A percentile compares a stretch with the other conserved stretches of the same genome.
Evolutionary conservation across 345 rosid genomes (phyloP).

Genomic region (Citrus inodora): DNA sequence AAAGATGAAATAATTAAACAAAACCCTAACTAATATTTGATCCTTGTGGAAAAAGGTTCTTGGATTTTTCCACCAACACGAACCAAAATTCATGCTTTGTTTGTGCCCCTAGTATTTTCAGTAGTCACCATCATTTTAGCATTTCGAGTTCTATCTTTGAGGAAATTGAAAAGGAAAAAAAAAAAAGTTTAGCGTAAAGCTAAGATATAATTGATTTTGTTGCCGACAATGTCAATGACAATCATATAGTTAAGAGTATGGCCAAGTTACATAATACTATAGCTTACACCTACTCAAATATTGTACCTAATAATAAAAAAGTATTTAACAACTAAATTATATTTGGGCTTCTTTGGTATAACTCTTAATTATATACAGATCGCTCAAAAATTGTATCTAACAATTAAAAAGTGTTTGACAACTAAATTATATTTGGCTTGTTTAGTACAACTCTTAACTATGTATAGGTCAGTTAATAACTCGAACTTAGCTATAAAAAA

Average conservation of each 20-base stretch:
- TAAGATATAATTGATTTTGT: not conserved
- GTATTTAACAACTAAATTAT: no score
- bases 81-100: not conserved
- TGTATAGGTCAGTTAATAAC: no score
- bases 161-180: not conserved
- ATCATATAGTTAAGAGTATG: not conserved
- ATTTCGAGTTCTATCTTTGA: not conserved
- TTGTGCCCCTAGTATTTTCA: not conserved
- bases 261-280: no score
- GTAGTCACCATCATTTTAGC: not conserved
- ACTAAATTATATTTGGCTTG: no score
- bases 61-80: not conserved
- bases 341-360: no score
- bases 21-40: not conserved
- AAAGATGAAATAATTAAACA: constrained; percentile 1
- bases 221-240: not conserved
- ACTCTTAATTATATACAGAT: no score
- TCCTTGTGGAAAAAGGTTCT: not conserved
- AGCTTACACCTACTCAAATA: no score
- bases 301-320: no score
- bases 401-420: no score
- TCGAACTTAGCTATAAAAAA: no score
- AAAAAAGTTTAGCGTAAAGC: not conserved
- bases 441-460: no score
- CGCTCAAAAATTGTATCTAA: no score